These are phyloP conservation scores for Didymella exigua DNA, from an alignment of 2,329 filamentous ascomycete species.

Conservation along the genomic window DNA sequence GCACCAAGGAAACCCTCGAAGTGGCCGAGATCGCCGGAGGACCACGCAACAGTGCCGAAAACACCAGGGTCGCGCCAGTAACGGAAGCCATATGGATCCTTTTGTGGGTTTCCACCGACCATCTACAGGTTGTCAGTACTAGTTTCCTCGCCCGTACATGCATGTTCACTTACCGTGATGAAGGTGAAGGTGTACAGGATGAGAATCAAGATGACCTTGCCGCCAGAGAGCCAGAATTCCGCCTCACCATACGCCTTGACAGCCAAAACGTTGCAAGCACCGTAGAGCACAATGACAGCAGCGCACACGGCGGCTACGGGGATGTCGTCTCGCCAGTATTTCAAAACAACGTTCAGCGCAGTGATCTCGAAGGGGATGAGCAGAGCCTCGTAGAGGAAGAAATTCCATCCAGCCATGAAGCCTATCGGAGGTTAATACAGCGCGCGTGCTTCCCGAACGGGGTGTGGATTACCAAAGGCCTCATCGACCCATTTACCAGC, in stretches of 20 bases:
- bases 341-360: slow-evolving; percentile 48
- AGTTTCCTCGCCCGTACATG: rapidly evolving
- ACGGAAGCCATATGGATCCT: slow-evolving; percentile 52
- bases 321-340: slow-evolving; percentile 55
- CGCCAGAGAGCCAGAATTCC: slow-evolving; percentile 54
- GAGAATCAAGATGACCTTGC: slow-evolving; percentile 55
- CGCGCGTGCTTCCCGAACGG: neutral
- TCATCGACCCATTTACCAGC: slow-evolving; percentile 12
- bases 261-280: slow-evolving; percentile 53
- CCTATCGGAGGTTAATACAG: slow-evolving; percentile 32
- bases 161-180: slow-evolving; percentile 35
- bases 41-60: slow-evolving; percentile 34
- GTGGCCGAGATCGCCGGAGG: slow-evolving; percentile 33
- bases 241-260: slow-evolving; percentile 54
- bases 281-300: slow-evolving; percentile 51
- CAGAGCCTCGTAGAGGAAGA: slow-evolving; percentile 59
- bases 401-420: slow-evolving; percentile 61
- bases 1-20: slow-evolving; percentile 49
- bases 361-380: slow-evolving; percentile 61
- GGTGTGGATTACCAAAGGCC: slow-evolving; percentile 1
- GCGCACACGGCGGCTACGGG: slow-evolving; percentile 50
- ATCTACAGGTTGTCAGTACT: slow-evolving; percentile 26
- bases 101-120: slow-evolving; percentile 52
- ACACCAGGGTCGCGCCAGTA: slow-evolving; percentile 51
- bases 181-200: slow-evolving; percentile 55